Evolutionary conservation across 768 basidiomycete species (phyloP), one percentile per base, ranked within the genome.

Genomic region (Holtermanniella nyarrowii): DNA sequence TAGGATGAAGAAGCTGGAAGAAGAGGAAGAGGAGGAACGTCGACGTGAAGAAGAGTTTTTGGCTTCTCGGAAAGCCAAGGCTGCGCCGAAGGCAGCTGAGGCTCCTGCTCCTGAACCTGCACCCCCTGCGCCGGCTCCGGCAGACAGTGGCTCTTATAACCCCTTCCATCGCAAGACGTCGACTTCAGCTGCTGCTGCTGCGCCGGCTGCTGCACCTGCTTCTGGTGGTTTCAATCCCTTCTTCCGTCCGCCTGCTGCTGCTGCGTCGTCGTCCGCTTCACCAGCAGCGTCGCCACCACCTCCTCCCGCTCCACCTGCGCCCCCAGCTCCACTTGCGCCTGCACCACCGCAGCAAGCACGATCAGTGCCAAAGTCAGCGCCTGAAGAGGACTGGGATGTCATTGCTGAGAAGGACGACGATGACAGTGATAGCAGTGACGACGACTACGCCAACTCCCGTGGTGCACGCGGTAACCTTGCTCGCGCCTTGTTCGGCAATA

Each of bases 301-400:
- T 39, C 54, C 60, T 14, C 53, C 44, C 72, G 54, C 50, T 52
- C 68, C 39, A 48, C 68, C 23, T 4, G 62, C 67, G 2, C 49
- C 59, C 1, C 25, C 52, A 54, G 79, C 84, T 1, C 53, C 58
- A 14, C 53, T 54, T 27, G 74, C 74, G 1, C 80, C 83, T 1
- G 72, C 77, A 5, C 70, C 79, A 0, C 66, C 77, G 21, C 83
- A 79, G 65, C 68, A 78, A 0, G 66, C 77, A 2, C 26, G 25
- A n/a, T 41, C 48, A 23, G 40, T 49, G n/a, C 31, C 50, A 2
- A 53, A 50, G 27, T 43, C 64, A 11, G 50, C 58, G 18, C 62
- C 59, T 2, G 55, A 52, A 26, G 83, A 85, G 1, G 85, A 86
- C 16, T 87, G 88, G 46, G 91, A 88, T 88, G 88, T 84, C 49